Percentiles rank a stretch among this genome's conserved stretches.
phyloP scores from a whole-genome alignment of 805 yeast genomes.

The Barnettozyma pratensis region DNA sequence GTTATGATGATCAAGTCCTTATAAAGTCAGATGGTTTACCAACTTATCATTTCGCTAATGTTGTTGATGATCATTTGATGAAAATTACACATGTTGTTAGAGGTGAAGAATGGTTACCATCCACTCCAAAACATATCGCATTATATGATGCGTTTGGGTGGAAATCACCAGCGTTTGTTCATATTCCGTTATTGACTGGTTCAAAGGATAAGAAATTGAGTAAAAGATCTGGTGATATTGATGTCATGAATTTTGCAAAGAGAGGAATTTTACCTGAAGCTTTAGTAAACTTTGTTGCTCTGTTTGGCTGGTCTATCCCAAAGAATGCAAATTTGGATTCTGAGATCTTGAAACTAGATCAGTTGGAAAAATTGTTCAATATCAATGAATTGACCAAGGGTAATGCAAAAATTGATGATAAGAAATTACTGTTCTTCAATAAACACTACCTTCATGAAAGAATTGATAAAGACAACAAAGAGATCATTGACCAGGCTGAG shows the following conservation, averaged over 20 bases:
- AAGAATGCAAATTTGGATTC: slow-evolving; percentile 45
- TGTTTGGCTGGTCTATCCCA: slow-evolving; percentile 94
- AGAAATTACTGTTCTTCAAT: slow-evolving; percentile 73
- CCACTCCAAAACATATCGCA: slow-evolving; percentile 92
- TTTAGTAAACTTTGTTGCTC: slow-evolving; percentile 74
- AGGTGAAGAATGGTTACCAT: slow-evolving; percentile 97
- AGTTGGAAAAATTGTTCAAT: slow-evolving; percentile 52
- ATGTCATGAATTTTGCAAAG: slow-evolving; percentile 51
- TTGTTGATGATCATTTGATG: slow-evolving; percentile 93
- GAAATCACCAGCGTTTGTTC: slow-evolving; percentile 77
- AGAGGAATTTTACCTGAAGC: slow-evolving; percentile 84
- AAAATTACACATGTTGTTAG: slow-evolving; percentile 87
- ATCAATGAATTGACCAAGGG: slow-evolving; percentile 82
- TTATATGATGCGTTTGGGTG: slow-evolving; percentile 83
- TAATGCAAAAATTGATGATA: slow-evolving; percentile 83
- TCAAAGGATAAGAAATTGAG: slow-evolving; percentile 70
- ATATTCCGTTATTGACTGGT: slow-evolving; percentile 83
- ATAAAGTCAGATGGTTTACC: slow-evolving; percentile 94
- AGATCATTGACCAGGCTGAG: slow-evolving; percentile 31
- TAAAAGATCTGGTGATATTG: slow-evolving; percentile 79
- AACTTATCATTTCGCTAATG: slow-evolving; percentile 95
- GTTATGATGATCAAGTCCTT: slow-evolving; percentile 87
- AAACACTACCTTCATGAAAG: slow-evolving; percentile 53
- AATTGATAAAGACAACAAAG: slow-evolving; percentile 33
- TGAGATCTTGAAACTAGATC: slow-evolving; percentile 47